Base-by-base conservation (phyloP, 2,329 filamentous ascomycete species). In the Xylaria arbuscula region DNA sequence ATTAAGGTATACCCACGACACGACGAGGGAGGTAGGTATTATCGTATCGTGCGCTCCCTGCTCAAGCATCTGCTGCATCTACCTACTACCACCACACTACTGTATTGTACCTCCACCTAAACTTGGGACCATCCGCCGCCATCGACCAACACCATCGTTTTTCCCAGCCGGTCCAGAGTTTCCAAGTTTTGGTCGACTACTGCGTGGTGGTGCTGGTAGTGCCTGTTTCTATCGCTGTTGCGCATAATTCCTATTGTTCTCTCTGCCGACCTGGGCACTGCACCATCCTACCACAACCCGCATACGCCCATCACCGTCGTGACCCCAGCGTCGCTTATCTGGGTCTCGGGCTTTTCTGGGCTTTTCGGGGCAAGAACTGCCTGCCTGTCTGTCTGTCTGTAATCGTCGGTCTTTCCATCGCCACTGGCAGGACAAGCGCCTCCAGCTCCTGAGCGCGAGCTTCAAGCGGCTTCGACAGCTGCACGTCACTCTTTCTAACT, bases 391-490 rank as follows among this genome's bases (percentile, higher is more conserved):
- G n/a, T 22, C 38, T 9, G 11, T 5, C 28, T 28, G 28, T 28
- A 28, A 28, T 28, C 9, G 54, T 17, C 34, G n/a, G 28, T 47
- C 54, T 51, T 56, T 62, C 60, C 13, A 36, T 64, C 32, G 34
- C 24, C 10, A 42, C 38, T 32, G 53, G 55, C 47, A 62, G 62
- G 59, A 66, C 60, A 40, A 50, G 62, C 62, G 28, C 50, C 45
- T 45, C 51, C 47, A 15, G 61, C 60, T 61, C 51, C 60, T 56
- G 67, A 55, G 19, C 40, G 17, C 9, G 51, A 55, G 38, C 64
- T 47, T 64, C 40, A 24, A 45, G 62, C 59, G 17, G 57, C 64
- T 67, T 64, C 57, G 64, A 64, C 55, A 67, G 64, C 50, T 62
- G 64, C 61, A 45, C 51, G 38, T 58, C 38, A n/a, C 54, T 63